These are phyloP conservation scores for Talaromyces sp. DNA, from an alignment of 2,329 filamentous ascomycete species.

Conservation along the genomic window DNA sequence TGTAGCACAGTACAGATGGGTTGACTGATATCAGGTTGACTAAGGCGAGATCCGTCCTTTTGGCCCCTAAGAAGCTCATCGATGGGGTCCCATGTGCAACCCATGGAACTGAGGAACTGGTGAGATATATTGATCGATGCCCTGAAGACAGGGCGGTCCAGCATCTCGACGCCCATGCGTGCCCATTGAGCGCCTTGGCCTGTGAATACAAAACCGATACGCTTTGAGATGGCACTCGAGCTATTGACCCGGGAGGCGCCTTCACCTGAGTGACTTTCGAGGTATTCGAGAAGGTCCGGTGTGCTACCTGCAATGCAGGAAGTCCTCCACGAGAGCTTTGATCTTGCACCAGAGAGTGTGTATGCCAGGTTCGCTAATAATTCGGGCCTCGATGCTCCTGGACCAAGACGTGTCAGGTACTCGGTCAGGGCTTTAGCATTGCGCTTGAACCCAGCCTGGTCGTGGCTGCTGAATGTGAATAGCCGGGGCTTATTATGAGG, in stretches of 20 bases:
- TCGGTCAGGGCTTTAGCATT: constrained; percentile 19
- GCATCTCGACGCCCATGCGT: constrained; percentile 41
- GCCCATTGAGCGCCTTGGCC: constrained; percentile 46
- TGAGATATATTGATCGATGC: constrained; percentile 18
- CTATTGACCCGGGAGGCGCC: background rate
- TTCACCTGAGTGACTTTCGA: constrained; percentile 3
- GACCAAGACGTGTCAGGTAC: constrained; percentile 16
- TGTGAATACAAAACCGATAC: constrained; percentile 36
- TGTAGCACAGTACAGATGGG: constrained; percentile 25
- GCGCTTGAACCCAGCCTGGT: constrained; percentile 3
- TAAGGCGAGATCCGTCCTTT: constrained; percentile 14
- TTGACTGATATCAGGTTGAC: constrained; percentile 28
- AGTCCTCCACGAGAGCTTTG: constrained; percentile 11
- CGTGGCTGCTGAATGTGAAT: background rate
- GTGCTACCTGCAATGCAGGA: constrained; percentile 20
- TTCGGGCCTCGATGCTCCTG: background rate
- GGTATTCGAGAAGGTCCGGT: constrained; percentile 8
- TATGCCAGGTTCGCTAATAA: constrained; percentile 24
- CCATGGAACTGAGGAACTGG: constrained; percentile 18
- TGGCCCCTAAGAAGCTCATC: constrained; percentile 22
- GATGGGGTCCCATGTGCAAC: constrained; percentile 27
- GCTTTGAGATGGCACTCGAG: background rate
- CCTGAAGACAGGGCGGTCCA: constrained; percentile 23
- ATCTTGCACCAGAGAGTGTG: constrained; percentile 22
- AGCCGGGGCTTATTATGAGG: background rate